Base-by-base conservation (phyloP, 768 basidiomycete genomes). In the Brasilioporus rufonigricans region DNA sequence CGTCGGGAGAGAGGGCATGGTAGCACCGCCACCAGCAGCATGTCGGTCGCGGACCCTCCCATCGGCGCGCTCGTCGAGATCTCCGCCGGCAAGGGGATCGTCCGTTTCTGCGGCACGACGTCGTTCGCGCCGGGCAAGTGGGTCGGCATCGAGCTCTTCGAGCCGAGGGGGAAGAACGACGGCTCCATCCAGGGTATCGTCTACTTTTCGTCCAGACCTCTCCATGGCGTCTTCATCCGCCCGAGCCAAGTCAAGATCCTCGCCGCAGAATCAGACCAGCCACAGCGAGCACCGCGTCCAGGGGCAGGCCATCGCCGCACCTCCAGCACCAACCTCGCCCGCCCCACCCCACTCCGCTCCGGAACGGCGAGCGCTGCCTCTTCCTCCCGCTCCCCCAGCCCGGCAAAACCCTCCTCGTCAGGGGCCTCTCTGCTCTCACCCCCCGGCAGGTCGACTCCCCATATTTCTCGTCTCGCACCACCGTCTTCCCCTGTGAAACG, bases 101-200 rank as follows among this genome's bases (percentile, higher is more conserved):
- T 98, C 44, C 81, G 94, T 23, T 99, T 93, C 77, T 81, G 79
- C 48, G 97, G 96, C 0, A 58, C 83, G 31, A 95, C 96, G 0
- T 78, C 80, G 2, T 98, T 98, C 69, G 82, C 91, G 21, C 71
- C 84, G 2, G 97, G 97, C 0, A 93, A 89, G 78, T 99, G 96
- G 96, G 80, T 97, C 47, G 97, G 97, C 11, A 84, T 98, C 50
- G 94, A 96, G 65, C 80, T 99, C 44, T 82, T 80, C 53, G 86
- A 87, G 63, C 72, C 83, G 9, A 87, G 82, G 43, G 97, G 97
- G 36, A 99, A 98, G 85, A 99, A 99, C 76, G 91, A 98, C 62
- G 97, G 97, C 1, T 81, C 84, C 1, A 89, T 99, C 9, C 77
- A 86, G 33, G 93, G 88, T 16, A 71, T 84, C 46, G 58, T 71